Evolutionary conservation across 352 stramenopile genomes (phyloP).

Genomic region (Lagenidium giganteum): DNA sequence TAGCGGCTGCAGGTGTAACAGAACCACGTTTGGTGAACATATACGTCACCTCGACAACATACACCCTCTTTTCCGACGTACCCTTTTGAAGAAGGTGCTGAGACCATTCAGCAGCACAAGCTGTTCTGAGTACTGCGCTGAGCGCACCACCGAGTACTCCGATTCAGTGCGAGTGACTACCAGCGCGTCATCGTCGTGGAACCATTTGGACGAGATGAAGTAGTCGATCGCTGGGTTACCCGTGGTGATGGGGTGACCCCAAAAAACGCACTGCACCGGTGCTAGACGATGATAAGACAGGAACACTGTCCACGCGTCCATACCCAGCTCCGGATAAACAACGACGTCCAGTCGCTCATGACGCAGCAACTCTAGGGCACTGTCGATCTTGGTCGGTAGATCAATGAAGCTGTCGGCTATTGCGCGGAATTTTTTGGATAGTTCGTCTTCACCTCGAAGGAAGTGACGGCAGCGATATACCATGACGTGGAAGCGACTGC

Average conservation of each 20-base stretch:
- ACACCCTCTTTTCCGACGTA: too few relatives aligned
- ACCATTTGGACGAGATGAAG: conserved; percentile 54
- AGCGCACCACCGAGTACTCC: background rate
- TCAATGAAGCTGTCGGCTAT: conserved; percentile 31
- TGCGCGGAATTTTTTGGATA: conserved; percentile 26
- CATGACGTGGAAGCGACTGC: conserved; percentile 28
- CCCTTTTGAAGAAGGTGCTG: conserved; percentile 35
- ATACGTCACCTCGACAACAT: too few relatives aligned
- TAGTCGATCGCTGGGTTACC: conserved; percentile 67
- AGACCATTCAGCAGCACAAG: conserved; percentile 51
- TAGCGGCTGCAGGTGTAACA: conserved; percentile 6
- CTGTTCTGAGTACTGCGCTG: conserved; percentile 45
- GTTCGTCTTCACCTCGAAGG: conserved; percentile 25
- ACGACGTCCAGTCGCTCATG: conserved; percentile 47
- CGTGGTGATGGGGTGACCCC: conserved; percentile 75
- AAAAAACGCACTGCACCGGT: conserved; percentile 67
- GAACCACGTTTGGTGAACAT: too few relatives aligned
- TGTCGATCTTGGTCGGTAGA: conserved; percentile 19
- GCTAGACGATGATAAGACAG: conserved; percentile 61
- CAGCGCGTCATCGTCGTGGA: conserved; percentile 9
- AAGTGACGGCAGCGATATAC: conserved; percentile 43
- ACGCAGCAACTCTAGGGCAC: conserved; percentile 24
- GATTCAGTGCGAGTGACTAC: conserved; percentile 17
- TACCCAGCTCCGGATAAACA: conserved; percentile 81
- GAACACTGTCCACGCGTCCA: conserved; percentile 63